Base-by-base conservation (phyloP, 495 filamentous ascomycete species). In the Cryomyces minteri region DNA sequence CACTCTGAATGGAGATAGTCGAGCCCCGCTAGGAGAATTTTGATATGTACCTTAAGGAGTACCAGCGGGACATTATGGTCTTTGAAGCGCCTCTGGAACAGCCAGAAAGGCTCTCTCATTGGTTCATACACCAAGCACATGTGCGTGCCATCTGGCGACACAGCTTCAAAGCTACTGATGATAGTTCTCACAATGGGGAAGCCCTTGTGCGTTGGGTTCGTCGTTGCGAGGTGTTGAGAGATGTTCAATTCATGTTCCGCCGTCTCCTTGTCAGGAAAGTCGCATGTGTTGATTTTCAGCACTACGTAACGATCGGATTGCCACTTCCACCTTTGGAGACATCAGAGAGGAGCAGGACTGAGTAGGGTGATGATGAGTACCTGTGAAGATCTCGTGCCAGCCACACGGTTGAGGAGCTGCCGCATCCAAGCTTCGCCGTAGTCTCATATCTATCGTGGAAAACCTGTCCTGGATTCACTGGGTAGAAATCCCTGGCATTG, bases 341-440 rank as follows among this genome's bases (percentile, higher is more conserved):
- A n/a, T n/a, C n/a, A n/a, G n/a, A n/a, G n/a, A n/a, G n/a, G n/a
- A n/a, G n/a, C n/a, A n/a, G n/a, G n/a, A n/a, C n/a, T n/a, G n/a
- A n/a, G n/a, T n/a, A n/a, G n/a, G n/a, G n/a, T n/a, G n/a, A n/a
- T n/a, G n/a, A n/a, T n/a, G n/a, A n/a, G n/a, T n/a, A n/a, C n/a
- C n/a, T n/a, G n/a, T n/a, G n/a, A n/a, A 39, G 32, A 39, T 45
- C 33, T 4, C 31, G 43, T 34, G 52, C 51, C 37, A 62, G 51
- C 64, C 64, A 67, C 36, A 67, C 64, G 1, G 62, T 67, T 0
- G 60, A 62, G 34, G 56, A 62, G 36, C 44, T 54, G 5, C 70
- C 70, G 48, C 65, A 69, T 5, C 70, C 66, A 33, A 71, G 54
- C 52, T 72, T 73, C 43, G 53, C 57, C 8, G 68, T 42, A 43